Evolutionary conservation across 495 filamentous ascomycete genomes (phyloP), one percentile per base, ranked within the genome.

Genomic region (Aspergillus kassunensis): DNA sequence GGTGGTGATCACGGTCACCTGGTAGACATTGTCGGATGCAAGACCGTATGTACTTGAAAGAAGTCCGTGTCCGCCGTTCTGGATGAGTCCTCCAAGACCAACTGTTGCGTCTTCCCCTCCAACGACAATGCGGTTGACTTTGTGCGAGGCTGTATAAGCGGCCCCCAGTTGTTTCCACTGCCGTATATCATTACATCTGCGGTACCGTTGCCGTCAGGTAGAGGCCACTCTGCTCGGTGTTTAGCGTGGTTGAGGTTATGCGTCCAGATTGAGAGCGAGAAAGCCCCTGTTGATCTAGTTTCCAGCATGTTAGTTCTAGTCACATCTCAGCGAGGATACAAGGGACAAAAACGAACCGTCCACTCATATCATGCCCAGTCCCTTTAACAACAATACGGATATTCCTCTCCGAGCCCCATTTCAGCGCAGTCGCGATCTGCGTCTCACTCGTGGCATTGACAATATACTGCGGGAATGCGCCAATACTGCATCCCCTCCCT

Each of bases 1-100:
- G 6, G 72, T 71, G 0, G 79, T 80, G 21, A 83, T 59, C 16
- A 81, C 75, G 8, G 76, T 74, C 40, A 75, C 78, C 37, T 79
- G 66, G 21, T 79, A 61, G 4, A 80, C 73, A 2, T 75, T 79
- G 39, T 81, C 78, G 23, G 81, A 78, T 8, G 71, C 74, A 40
- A 85, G 69, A 21, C 81, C 81, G 35, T 79, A 67, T 2, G 66
- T 44, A 31, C 70, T 71, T 5, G 76, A 78, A 13, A 80, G 56
- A 0, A 78, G 76, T 0, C 80, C 78, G 49, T 83, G 80, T 13
- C 81, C 81, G n/a, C 80, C 80, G 15, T 78, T 78, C 46, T 80
- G 77, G 15, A 77, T 66, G 36, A 77, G 72, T 15, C 81, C 80
- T n/a, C 80, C 80, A 0, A 66, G 53, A 5, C 64, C 66, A 11